Conservation (phyloP, 805 yeast genomes). For the Priceomyces castillae region DNA sequence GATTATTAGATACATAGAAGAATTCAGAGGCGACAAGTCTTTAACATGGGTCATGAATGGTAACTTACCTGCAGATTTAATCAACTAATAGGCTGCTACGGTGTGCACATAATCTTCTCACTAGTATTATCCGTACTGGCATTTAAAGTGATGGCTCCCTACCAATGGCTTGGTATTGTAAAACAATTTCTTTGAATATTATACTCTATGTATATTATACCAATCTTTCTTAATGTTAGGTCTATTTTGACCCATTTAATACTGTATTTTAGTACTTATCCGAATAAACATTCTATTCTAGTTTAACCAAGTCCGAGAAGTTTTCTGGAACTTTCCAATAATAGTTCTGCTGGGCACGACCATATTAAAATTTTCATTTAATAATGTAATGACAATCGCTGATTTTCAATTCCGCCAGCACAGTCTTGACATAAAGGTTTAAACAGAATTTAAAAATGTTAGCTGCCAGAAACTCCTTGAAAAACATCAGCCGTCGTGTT, state of each 20-base stretch:
- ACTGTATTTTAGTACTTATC: not conserved
- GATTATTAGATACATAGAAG: slow-evolving; percentile 39
- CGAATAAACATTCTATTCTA: not conserved
- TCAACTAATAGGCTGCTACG: slow-evolving; percentile 2
- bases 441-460: slow-evolving; percentile 26
- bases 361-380: slow-evolving; percentile 4
- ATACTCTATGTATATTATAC: too few species aligned
- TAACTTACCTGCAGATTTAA: slow-evolving; percentile 36
- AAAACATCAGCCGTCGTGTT: slow-evolving; percentile 36
- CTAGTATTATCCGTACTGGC: too few species aligned
- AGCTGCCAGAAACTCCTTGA: slow-evolving; percentile 41
- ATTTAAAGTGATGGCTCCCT: too few species aligned
- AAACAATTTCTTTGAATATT: not conserved
- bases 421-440: not conserved
- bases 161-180: not conserved
- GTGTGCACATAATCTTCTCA: not conserved
- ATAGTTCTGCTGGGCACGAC: slow-evolving; percentile 1
- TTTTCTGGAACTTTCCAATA: slow-evolving; percentile 6
- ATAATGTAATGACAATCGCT: slow-evolving; percentile 1
- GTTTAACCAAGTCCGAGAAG: not conserved
- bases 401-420: not conserved
- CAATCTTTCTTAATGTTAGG: not conserved
- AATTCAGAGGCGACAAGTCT: slow-evolving; percentile 40
- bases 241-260: not conserved
- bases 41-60: slow-evolving; percentile 50